A percentile compares a stretch with the other conserved stretches of the same genome.
phyloP scores from a whole-genome alignment of 805 yeast species.

The Candida taoyuanica region DNA sequence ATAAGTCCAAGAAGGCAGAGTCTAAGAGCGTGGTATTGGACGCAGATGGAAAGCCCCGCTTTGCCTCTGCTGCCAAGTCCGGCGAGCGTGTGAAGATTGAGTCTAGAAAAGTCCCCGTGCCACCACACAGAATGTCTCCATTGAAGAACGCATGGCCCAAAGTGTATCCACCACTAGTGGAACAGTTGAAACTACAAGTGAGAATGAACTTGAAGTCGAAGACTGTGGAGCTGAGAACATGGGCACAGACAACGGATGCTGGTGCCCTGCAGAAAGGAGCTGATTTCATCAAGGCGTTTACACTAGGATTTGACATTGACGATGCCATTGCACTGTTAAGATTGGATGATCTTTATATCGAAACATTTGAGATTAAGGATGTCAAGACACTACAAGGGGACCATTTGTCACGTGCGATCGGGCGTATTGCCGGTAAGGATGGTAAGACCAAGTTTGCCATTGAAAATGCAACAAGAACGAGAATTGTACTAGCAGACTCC shows the following conservation, averaged over 20 bases:
- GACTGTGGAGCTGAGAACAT: conserved; percentile 83
- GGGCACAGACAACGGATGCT: conserved; percentile 76
- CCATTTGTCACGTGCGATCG: conserved; percentile 97
- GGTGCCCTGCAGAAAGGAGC: conserved; percentile 98
- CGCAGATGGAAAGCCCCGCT: conserved; percentile 84
- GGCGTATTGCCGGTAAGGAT: conserved; percentile 99
- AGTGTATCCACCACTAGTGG: conserved; percentile 92
- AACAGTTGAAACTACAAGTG: conserved; percentile 90
- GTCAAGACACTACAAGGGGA: conserved; percentile 94
- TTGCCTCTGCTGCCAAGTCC: conserved; percentile 63
- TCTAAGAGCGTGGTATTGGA: conserved; percentile 43
- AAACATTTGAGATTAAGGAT: conserved; percentile 94
- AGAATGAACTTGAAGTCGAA: conserved; percentile 89
- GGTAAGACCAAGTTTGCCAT: conserved; percentile 98
- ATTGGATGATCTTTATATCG: conserved; percentile 93
- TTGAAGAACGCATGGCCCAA: conserved; percentile 87
- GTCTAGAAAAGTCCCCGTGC: conserved; percentile 85
- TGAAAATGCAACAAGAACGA: conserved; percentile 96
- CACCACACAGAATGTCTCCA: conserved; percentile 97
- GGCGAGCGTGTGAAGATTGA: conserved; percentile 70
- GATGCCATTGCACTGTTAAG: conserved; percentile 94
- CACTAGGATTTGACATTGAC: conserved; percentile 94
- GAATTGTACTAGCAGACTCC: conserved; percentile 95
- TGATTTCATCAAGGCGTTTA: conserved; percentile 92
- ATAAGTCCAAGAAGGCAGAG: conserved; percentile 23